phyloP scores from a whole-genome alignment of 768 basidiomycete species.

The Termitomyces eurrhizus region DNA sequence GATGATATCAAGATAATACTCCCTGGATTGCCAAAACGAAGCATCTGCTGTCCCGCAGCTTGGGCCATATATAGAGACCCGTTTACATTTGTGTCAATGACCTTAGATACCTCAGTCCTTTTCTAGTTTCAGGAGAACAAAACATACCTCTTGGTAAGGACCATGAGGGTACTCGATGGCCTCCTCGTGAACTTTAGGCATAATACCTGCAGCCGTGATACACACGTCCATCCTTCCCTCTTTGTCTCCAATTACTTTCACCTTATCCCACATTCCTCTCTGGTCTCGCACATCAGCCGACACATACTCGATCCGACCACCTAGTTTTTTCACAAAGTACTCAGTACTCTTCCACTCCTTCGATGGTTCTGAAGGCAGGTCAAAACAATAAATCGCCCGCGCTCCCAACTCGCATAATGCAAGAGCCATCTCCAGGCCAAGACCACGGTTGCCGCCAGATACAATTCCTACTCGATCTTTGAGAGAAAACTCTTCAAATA shows the following conservation, averaged over 20 bases:
- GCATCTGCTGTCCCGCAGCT: conserved; percentile 61
- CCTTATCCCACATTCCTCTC: conserved; percentile 50
- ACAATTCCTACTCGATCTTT: conserved; percentile 55
- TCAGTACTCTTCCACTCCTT: conserved; percentile 51
- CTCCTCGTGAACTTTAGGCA: conserved; percentile 42
- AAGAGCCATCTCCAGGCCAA: conserved; percentile 79
- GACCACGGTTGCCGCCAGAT: conserved; percentile 59
- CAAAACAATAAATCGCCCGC: conserved; percentile 63
- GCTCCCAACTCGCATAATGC: conserved; percentile 71
- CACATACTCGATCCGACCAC: conserved; percentile 53
- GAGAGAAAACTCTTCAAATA: conserved; percentile 57
- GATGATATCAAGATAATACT: conserved; percentile 64
- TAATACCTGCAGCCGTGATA: conserved; percentile 72
- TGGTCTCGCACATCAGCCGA: conserved; percentile 64
- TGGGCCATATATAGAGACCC: conserved; percentile 62
- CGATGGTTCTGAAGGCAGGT: conserved; percentile 51
- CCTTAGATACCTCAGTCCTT: conserved; percentile 30
- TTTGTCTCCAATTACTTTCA: conserved; percentile 54
- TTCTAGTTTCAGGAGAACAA: background rate
- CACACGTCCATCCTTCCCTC: conserved; percentile 73
- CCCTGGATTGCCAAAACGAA: conserved; percentile 43
- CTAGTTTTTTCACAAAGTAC: conserved; percentile 45
- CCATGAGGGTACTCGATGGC: conserved; percentile 61
- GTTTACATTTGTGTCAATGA: conserved; percentile 63
- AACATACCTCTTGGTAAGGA: conserved; percentile 51